A percentile compares a stretch with the other conserved stretches of the same genome.
phyloP scores from a whole-genome alignment of 177 flowering plant species.

The Vitis hybrid region DNA sequence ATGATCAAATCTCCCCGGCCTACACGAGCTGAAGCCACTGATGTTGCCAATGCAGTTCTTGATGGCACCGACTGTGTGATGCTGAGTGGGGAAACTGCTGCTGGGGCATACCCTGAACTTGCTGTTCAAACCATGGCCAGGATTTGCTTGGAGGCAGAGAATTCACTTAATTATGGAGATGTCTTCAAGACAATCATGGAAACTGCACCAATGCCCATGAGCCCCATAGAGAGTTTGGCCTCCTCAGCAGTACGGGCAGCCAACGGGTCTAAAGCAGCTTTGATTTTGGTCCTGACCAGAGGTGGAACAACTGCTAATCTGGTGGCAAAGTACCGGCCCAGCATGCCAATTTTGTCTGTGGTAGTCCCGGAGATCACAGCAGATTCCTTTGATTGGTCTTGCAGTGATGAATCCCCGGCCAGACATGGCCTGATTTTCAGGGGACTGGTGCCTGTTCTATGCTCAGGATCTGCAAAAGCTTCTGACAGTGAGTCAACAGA shows the following conservation, averaged over 20 bases:
- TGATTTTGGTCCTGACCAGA: conserved; percentile 38
- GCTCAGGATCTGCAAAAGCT: conserved; percentile 58
- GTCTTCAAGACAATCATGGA: conserved; percentile 36
- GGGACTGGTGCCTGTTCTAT: conserved; percentile 64
- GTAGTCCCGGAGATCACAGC: conserved; percentile 57
- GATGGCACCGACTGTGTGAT: conserved; percentile 53
- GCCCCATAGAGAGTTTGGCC: conserved; percentile 48
- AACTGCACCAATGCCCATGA: conserved; percentile 44
- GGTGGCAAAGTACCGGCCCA: conserved; percentile 36
- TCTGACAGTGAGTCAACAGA: conserved; percentile 55
- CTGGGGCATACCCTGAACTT: conserved; percentile 55
- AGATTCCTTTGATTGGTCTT: conserved; percentile 58
- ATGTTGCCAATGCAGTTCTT: conserved; percentile 50
- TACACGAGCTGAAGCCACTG: conserved; percentile 55
- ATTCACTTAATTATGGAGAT: conserved; percentile 37
- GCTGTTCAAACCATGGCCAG: conserved; percentile 53
- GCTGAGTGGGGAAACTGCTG: conserved; percentile 57
- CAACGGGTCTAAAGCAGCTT: conserved; percentile 19
- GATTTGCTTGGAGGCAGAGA: conserved; percentile 51
- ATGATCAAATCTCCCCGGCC: conserved; percentile 45
- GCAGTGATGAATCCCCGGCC: conserved; percentile 67
- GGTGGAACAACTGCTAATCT: conserved; percentile 34
- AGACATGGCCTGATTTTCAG: conserved; percentile 59
- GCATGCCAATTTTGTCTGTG: conserved; percentile 39
- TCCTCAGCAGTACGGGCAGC: conserved; percentile 48